Conservation (phyloP, 768 basidiomycete genomes). For the Leccinellum albellum region DNA sequence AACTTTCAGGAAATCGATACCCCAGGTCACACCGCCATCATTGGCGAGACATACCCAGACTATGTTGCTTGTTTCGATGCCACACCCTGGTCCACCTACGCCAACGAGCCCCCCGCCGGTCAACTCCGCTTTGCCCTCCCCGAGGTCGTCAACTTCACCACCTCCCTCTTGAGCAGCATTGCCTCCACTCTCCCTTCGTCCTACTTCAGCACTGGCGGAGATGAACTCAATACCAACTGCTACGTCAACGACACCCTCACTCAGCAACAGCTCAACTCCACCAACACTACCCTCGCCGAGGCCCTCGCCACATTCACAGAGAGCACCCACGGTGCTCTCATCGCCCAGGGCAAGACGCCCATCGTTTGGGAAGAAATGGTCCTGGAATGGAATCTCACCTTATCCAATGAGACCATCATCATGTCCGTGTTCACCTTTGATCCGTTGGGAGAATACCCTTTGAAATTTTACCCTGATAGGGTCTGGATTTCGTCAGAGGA, state of each 20-base stretch:
- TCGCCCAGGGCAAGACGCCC: slow-evolving; percentile 59
- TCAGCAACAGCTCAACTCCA: slow-evolving; percentile 47
- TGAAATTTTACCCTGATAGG: slow-evolving; percentile 12
- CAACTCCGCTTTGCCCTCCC: slow-evolving; percentile 71
- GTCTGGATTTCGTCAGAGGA: slow-evolving; percentile 47
- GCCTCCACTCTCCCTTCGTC: slow-evolving; percentile 50
- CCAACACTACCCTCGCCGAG: slow-evolving; percentile 53
- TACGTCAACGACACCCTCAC: slow-evolving; percentile 62
- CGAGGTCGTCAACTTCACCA: slow-evolving; percentile 57
- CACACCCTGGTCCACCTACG: slow-evolving; percentile 57
- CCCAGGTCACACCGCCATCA: slow-evolving; percentile 75
- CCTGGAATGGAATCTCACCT: slow-evolving; percentile 34
- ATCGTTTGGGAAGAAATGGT: slow-evolving; percentile 80
- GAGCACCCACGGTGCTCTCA: slow-evolving; percentile 55
- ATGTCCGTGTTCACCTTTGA: slow-evolving; percentile 24
- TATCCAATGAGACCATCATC: slow-evolving; percentile 41
- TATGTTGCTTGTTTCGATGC: slow-evolving; percentile 62
- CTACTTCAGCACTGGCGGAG: slow-evolving; percentile 80
- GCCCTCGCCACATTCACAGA: slow-evolving; percentile 63
- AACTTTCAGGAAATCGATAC: slow-evolving; percentile 69
- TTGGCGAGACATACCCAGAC: slow-evolving; percentile 65
- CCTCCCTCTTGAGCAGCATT: slow-evolving; percentile 48
- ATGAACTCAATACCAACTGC: slow-evolving; percentile 70
- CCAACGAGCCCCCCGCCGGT: slow-evolving; percentile 76
- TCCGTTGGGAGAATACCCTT: background rate